Evolutionary conservation across 768 basidiomycete species (phyloP).

Genomic region (Pleurotus citrinopileatus): DNA sequence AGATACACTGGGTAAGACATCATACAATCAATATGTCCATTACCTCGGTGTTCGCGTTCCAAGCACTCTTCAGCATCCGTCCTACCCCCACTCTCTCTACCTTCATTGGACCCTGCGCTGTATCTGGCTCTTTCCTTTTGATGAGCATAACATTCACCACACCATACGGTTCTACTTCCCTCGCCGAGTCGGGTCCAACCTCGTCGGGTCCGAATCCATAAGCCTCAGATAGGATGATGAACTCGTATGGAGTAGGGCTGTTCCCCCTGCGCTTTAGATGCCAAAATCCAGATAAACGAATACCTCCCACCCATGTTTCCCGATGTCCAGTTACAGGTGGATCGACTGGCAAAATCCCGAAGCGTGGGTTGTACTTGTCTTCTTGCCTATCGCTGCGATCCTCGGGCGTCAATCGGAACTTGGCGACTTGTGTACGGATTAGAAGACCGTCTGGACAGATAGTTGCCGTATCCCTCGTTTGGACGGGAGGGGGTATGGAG

Average conservation of each 20-base stretch:
- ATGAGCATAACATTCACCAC: slow-evolving; percentile 2
- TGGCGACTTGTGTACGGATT: neutral
- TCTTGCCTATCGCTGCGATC: neutral
- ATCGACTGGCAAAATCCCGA: neutral
- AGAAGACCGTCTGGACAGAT: neutral
- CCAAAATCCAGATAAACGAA: neutral
- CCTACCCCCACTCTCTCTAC: slow-evolving; percentile 4
- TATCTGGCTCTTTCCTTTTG: neutral
- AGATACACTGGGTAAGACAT: no score
- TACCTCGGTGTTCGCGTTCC: no score
- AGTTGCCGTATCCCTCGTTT: neutral
- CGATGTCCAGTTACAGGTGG: neutral
- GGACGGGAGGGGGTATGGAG: neutral
- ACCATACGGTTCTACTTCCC: neutral
- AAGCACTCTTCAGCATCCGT: slow-evolving; percentile 4
- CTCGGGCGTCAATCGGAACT: neutral
- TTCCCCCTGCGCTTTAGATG: neutral
- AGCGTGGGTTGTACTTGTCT: neutral
- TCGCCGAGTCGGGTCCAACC: neutral
- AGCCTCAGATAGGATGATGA: slow-evolving; percentile 2
- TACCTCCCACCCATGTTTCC: neutral
- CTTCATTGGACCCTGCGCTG: neutral
- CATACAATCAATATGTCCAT: no score
- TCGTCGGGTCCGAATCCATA: slow-evolving; percentile 3
- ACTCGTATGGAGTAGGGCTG: neutral